Percentiles rank a stretch among this genome's conserved stretches.
phyloP scores from a whole-genome alignment of 2,329 filamentous ascomycete genomes.

The Colletotrichum destructivum region DNA sequence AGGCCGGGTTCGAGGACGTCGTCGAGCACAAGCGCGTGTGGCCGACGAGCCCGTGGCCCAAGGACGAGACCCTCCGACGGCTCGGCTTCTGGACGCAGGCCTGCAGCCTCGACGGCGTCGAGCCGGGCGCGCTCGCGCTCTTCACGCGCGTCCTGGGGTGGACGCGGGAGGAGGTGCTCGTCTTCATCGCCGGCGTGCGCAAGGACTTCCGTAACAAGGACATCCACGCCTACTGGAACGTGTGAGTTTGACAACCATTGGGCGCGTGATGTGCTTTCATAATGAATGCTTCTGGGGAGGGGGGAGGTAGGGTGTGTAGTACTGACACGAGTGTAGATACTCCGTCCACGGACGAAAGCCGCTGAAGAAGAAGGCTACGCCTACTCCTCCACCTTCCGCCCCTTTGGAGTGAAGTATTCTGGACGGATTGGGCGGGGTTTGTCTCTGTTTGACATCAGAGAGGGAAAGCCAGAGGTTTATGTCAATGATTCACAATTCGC shows the following conservation, averaged over 20 bases:
- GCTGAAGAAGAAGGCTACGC: not conserved
- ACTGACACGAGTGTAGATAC: not conserved
- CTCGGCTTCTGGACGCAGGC: conserved; percentile 27
- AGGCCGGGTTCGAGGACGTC: conserved; percentile 54
- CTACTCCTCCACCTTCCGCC: not conserved
- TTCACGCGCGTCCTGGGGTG: conserved; percentile 36
- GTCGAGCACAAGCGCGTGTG: conserved; percentile 50
- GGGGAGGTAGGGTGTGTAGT: no score
- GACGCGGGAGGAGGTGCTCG: conserved; percentile 20
- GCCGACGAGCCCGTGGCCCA: conserved; percentile 55
- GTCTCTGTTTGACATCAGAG: not conserved
- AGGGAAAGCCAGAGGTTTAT: no score
- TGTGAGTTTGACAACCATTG: conserved; percentile 41
- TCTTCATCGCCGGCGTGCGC: conserved; percentile 26
- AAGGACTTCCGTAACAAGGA: conserved; percentile 45
- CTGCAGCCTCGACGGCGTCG: conserved; percentile 48
- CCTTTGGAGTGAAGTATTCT: not conserved
- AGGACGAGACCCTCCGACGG: not conserved
- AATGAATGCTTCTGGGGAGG: no score
- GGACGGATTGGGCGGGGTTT: no score
- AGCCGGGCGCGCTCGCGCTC: conserved; percentile 45
- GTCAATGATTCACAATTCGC: no score
- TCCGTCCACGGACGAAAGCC: conserved; percentile 14
- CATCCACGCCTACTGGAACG: conserved; percentile 52
- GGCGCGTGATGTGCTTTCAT: no score